A percentile compares a stretch with the other conserved stretches of the same genome.
These are phyloP conservation scores for Pleoardoris graminearum DNA, from an alignment of 2,329 filamentous ascomycete species.

Conservation along the genomic window DNA sequence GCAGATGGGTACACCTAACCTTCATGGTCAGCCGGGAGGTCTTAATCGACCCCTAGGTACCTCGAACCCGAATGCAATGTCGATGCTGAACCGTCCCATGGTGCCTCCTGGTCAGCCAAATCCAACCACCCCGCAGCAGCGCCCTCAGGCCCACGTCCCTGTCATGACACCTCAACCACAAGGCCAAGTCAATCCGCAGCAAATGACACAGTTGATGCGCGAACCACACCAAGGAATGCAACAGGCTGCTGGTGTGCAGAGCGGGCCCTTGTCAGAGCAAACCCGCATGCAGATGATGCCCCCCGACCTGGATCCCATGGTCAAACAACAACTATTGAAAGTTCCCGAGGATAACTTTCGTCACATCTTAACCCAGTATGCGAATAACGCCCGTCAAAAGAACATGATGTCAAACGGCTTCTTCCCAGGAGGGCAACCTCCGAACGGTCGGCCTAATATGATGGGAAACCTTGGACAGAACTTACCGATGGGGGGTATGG, in stretches of 20 bases:
- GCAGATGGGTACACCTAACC: slow-evolving; percentile 14
- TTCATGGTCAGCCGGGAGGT: slow-evolving; percentile 51
- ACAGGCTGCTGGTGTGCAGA: slow-evolving; percentile 28
- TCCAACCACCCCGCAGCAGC: slow-evolving; percentile 40
- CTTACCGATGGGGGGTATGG: slow-evolving; percentile 26
- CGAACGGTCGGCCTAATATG: slow-evolving; percentile 32
- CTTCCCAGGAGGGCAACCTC: slow-evolving; percentile 24
- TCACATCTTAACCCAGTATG: slow-evolving; percentile 30
- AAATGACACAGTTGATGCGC: slow-evolving; percentile 35
- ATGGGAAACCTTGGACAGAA: slow-evolving; percentile 36
- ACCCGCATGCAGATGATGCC: slow-evolving; percentile 40
- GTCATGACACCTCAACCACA: slow-evolving; percentile 39
- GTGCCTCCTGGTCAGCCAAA: slow-evolving; percentile 49
- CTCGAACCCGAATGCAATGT: slow-evolving; percentile 53
- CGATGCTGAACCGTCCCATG: slow-evolving; percentile 55
- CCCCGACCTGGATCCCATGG: slow-evolving; percentile 28
- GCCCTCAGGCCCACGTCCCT: slow-evolving; percentile 40
- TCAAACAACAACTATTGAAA: slow-evolving; percentile 40
- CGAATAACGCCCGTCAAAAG: slow-evolving; percentile 26
- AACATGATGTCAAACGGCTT: slow-evolving; percentile 27
- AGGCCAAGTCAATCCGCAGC: slow-evolving; percentile 32
- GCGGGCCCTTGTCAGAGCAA: slow-evolving; percentile 37
- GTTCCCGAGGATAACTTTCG: slow-evolving; percentile 42
- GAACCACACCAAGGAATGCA: slow-evolving; percentile 42
- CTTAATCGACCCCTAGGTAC: slow-evolving; percentile 48